phyloP scores from a whole-genome alignment of 2,329 filamentous ascomycete species.

The Fusarium kyushuense region DNA sequence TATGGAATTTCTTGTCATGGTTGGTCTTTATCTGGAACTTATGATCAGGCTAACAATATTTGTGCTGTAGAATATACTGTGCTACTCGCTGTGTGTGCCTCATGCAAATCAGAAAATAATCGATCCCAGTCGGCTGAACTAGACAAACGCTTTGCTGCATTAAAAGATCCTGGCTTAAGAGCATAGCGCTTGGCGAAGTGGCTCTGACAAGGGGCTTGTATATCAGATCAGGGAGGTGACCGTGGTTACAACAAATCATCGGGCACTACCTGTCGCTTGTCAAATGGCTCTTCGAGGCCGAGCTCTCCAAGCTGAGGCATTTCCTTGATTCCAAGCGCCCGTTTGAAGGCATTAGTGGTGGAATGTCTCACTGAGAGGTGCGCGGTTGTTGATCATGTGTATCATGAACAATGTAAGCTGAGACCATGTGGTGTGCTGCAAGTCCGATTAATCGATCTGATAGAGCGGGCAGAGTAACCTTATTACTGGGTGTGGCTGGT shows the following conservation, averaged over 20 bases:
- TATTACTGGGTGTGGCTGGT: slow-evolving; percentile 1
- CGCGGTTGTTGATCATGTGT: slow-evolving; percentile 26
- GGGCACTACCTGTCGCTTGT: background rate
- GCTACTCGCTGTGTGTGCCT: background rate
- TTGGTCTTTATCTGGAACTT: slow-evolving; percentile 2
- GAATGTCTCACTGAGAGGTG: slow-evolving; percentile 19
- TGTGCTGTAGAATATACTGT: background rate
- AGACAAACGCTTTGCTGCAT: background rate
- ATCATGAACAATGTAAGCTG: slow-evolving; percentile 13
- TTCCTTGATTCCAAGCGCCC: slow-evolving; percentile 4
- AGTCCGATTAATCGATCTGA: background rate
- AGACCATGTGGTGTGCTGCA: slow-evolving; percentile 11
- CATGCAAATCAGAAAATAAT: background rate
- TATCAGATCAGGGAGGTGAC: slow-evolving; percentile 21
- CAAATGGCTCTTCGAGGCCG: background rate
- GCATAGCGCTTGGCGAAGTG: slow-evolving; percentile 12
- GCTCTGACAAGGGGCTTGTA: slow-evolving; percentile 16
- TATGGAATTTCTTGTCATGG: slow-evolving; percentile 5
- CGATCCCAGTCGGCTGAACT: background rate
- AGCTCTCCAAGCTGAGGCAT: slow-evolving; percentile 3
- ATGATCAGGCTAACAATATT: background rate
- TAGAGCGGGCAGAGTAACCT: background rate
- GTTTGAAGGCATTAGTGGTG: background rate
- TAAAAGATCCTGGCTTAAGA: background rate
- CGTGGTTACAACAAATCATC: slow-evolving; percentile 14